Percentiles rank a stretch among this genome's conserved stretches.
phyloP scores from a whole-genome alignment of 2,329 filamentous ascomycete genomes.

The Fusarium sp. region DNA sequence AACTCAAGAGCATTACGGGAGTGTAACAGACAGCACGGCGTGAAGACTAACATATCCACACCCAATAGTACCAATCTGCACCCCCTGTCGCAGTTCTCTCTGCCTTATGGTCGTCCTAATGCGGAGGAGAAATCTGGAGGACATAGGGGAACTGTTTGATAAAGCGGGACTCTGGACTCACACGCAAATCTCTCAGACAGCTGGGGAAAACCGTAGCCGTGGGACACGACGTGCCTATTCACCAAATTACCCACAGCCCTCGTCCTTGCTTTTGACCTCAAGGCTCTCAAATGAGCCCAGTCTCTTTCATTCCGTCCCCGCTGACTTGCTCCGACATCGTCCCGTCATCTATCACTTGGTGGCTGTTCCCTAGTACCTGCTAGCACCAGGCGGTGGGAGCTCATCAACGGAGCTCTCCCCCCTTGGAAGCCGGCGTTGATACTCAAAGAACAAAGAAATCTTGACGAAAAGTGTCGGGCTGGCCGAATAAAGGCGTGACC shows the following conservation, averaged over 20 bases:
- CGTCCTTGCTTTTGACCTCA: conserved; percentile 32
- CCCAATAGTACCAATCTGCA: conserved; percentile 37
- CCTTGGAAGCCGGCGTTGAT: conserved; percentile 37
- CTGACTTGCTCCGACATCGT: conserved; percentile 29
- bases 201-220: conserved; percentile 43
- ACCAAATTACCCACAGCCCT: conserved; percentile 39
- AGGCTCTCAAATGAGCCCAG: conserved; percentile 34
- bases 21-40: conserved; percentile 47
- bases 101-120: conserved; percentile 39
- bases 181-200: conserved; percentile 29
- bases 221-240: conserved; percentile 42
- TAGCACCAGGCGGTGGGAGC: conserved; percentile 47
- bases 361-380: conserved; percentile 44
- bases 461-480: conserved; percentile 27
- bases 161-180: conserved; percentile 43
- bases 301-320: conserved; percentile 14
- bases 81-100: conserved; percentile 42
- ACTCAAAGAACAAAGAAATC: conserved; percentile 45
- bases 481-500: conserved; percentile 42
- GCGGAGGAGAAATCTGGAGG: conserved; percentile 42
- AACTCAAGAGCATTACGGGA: conserved; percentile 43
- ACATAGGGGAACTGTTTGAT: conserved; percentile 47
- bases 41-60: conserved; percentile 36
- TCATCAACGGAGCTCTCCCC: conserved; percentile 40
- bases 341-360: conserved; percentile 51